Percentiles rank a stretch among this genome's conserved stretches.
Conservation (phyloP, 2,329 filamentous ascomycete genomes). For the Aspergillus pseudotamarii region DNA sequence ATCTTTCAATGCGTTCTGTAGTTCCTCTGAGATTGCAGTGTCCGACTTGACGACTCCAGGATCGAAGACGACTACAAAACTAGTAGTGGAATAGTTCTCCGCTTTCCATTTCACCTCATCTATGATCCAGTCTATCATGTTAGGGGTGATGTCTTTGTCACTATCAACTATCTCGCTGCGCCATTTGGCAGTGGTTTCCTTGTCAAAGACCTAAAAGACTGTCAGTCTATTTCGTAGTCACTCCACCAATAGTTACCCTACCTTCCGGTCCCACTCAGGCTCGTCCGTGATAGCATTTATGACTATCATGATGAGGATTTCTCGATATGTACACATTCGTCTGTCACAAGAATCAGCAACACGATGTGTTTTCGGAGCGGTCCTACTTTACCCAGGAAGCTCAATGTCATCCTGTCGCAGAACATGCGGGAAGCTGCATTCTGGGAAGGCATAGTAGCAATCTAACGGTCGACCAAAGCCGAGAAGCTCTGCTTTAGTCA, state of each 20-base stretch:
- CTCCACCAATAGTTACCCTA: constrained; percentile 15
- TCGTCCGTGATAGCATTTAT: constrained; percentile 50
- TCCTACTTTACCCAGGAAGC: no score
- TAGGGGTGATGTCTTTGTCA: constrained; percentile 30
- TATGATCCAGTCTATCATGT: constrained; percentile 45
- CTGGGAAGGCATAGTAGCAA: no score
- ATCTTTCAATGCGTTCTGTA: constrained; percentile 48
- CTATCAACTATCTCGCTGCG: constrained; percentile 24
- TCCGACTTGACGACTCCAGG: constrained; percentile 58
- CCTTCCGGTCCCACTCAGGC: constrained; percentile 44
- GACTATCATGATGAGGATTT: constrained; percentile 44
- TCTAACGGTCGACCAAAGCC: no score
- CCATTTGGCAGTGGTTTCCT: constrained; percentile 39
- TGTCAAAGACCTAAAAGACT: constrained; percentile 33
- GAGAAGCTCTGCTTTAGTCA: no score
- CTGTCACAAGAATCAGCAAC: no score
- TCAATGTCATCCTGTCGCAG: no score
- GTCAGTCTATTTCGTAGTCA: neutral
- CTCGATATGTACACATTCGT: constrained; percentile 28
- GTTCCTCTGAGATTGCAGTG: constrained; percentile 42
- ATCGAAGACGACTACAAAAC: constrained; percentile 48
- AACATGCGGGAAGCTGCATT: no score
- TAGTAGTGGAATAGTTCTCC: constrained; percentile 30
- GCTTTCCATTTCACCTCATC: constrained; percentile 56
- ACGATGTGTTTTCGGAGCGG: no score